Evolutionary conservation across 192 early-diverging fungal genomes (phyloP).

Genomic region (Podila clonocystis): DNA sequence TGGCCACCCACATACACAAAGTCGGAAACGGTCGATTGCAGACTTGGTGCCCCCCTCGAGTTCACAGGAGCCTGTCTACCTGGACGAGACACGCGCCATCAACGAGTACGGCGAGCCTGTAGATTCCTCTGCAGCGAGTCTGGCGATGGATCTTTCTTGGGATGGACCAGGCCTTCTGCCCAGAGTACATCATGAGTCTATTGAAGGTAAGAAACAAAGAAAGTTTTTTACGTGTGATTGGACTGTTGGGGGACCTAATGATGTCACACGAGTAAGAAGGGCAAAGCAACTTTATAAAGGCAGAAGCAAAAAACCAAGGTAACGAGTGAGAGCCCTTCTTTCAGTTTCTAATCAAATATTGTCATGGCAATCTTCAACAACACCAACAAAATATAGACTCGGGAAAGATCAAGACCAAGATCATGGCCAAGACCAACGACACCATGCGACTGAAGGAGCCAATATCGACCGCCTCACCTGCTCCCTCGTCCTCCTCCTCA

Average conservation of each 20-base stretch:
- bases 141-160: slow-evolving; percentile 7
- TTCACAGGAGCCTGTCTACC: slow-evolving; percentile 10
- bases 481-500: background rate
- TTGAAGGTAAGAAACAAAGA: background rate
- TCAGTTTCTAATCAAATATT: no score
- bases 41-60: slow-evolving; percentile 23
- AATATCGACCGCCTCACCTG: background rate
- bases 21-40: slow-evolving; percentile 18
- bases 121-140: slow-evolving; percentile 10
- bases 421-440: slow-evolving; percentile 4
- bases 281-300: no score
- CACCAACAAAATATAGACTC: background rate
- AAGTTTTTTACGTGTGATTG: background rate
- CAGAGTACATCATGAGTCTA: background rate
- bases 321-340: no score
- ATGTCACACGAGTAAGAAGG: no score
- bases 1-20: background rate
- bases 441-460: background rate
- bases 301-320: no score
- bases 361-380: no score
- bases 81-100: slow-evolving; percentile 25
- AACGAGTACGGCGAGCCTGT: slow-evolving; percentile 23
- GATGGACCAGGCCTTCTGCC: background rate
- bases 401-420: background rate
- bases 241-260: background rate